Evolutionary conservation across 1,284 basidiomycete genomes (phyloP).

Genomic region (Ceratobasidium sp.): DNA sequence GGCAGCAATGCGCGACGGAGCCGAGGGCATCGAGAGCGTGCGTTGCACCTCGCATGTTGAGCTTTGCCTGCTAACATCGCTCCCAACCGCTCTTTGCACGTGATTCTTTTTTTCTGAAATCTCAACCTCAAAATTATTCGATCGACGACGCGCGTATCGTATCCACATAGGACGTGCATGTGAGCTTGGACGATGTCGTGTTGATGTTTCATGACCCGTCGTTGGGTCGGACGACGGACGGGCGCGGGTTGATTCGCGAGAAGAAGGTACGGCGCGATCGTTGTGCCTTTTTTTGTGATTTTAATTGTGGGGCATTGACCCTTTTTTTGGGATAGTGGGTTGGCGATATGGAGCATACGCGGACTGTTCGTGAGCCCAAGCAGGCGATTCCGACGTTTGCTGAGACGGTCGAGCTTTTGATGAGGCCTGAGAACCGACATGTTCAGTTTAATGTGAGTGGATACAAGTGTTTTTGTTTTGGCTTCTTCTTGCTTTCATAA

Average conservation of each 20-base stretch:
- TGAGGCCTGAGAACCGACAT: constrained; percentile 87
- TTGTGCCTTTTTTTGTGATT: constrained; percentile 51
- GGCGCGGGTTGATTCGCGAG: constrained; percentile 64
- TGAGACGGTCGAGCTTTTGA: constrained; percentile 84
- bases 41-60: constrained; percentile 52
- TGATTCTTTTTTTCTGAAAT: background rate
- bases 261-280: constrained; percentile 18
- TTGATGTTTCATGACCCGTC: constrained; percentile 91
- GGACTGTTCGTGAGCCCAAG: constrained; percentile 83
- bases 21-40: constrained; percentile 92
- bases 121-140: too few species aligned
- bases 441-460: constrained; percentile 81
- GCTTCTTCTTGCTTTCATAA: background rate
- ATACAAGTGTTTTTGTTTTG: background rate
- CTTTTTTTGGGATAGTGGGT: constrained; percentile 75
- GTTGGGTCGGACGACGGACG: constrained; percentile 67
- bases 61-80: constrained; percentile 1
- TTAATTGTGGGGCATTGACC: constrained; percentile 47
- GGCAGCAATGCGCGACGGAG: constrained; percentile 91
- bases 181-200: constrained; percentile 89
- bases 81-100: background rate
- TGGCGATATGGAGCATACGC: constrained; percentile 84
- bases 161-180: constrained; percentile 95
- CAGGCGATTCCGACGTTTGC: constrained; percentile 90
- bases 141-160: too few species aligned